These are phyloP conservation scores for Phytopythium sindhum DNA, from an alignment of 352 stramenopile genomes.

Conservation along the genomic window DNA sequence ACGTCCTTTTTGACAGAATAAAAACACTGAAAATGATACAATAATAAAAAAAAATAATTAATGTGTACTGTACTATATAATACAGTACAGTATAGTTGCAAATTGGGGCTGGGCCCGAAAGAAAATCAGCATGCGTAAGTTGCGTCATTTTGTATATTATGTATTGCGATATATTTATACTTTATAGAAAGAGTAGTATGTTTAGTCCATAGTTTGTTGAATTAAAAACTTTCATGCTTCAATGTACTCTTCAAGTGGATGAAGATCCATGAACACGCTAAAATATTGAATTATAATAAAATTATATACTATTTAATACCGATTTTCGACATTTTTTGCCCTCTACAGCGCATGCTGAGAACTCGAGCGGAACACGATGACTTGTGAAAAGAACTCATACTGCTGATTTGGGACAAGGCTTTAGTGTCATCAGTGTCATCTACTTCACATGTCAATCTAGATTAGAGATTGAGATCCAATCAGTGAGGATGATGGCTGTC, in stretches of 20 bases:
- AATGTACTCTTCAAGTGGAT: too few species aligned
- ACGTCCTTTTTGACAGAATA: not conserved
- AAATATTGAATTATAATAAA: too few species aligned
- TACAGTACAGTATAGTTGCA: too few species aligned
- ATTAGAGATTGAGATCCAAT: not conserved
- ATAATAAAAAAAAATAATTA: too few species aligned
- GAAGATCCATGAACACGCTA: too few species aligned
- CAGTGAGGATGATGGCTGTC: not conserved
- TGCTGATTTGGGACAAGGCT: slow-evolving; percentile 4
- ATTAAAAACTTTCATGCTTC: too few species aligned
- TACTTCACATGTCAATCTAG: not conserved
- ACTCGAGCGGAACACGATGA: not conserved
- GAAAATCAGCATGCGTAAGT: slow-evolving; percentile 9
- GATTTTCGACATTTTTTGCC: not conserved
- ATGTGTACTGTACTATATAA: too few species aligned
- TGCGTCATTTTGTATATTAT: too few species aligned
- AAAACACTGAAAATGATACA: not conserved
- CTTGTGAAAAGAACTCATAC: not conserved
- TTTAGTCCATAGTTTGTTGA: not conserved
- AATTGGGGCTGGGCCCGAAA: slow-evolving; percentile 4
- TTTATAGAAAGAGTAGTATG: not conserved
- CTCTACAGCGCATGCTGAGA: not conserved
- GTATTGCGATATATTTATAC: not conserved
- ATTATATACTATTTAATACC: too few species aligned
- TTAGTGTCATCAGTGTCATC: too few species aligned